Evolutionary conservation across 305 asterid species (phyloP).

Genomic region (Fraxinus angustifolia): DNA sequence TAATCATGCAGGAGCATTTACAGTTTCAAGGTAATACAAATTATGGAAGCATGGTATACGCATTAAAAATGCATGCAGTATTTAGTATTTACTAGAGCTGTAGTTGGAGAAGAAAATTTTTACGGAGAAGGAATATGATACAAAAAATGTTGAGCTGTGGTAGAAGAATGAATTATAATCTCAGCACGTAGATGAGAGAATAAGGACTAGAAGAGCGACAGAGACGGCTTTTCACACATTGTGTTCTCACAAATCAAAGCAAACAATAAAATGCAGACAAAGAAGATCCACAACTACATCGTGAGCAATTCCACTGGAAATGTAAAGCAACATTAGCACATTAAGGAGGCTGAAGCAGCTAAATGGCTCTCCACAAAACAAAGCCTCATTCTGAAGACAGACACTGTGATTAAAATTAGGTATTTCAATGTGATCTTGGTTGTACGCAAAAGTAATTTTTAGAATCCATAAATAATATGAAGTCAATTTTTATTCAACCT

Average conservation of each 20-base stretch:
- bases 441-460: not conserved
- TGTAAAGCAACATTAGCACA: not conserved
- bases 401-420: not conserved
- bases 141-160: not conserved
- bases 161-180: not conserved
- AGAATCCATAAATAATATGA: not conserved
- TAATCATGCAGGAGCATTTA: not conserved
- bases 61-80: not conserved
- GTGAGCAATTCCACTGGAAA: not conserved
- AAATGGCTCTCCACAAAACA: not conserved
- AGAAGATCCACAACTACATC: not conserved
- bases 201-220: not conserved
- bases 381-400: not conserved
- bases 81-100: not conserved
- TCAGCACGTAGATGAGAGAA: not conserved
- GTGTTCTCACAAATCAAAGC: not conserved
- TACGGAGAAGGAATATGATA: not conserved
- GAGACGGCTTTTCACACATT: not conserved
- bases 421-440: not conserved
- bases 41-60: not conserved
- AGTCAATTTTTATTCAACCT: not conserved
- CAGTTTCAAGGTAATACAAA: not conserved
- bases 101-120: not conserved
- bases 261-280: not conserved
- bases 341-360: not conserved